Evolutionary conservation across 2,329 filamentous ascomycete genomes (phyloP).

Genomic region (Talaromyces sp.): DNA sequence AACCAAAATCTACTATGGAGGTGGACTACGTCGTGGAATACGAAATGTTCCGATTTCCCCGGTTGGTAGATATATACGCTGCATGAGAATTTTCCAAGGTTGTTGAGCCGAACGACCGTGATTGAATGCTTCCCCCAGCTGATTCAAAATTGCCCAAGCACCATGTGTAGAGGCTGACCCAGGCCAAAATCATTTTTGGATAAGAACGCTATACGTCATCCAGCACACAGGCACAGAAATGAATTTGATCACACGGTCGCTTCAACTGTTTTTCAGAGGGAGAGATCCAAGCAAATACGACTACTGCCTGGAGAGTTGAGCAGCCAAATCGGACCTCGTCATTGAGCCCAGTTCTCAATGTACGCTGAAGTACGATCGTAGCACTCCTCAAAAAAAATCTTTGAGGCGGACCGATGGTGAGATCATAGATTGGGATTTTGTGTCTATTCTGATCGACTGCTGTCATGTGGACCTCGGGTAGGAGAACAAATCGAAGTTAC

Average conservation of each 20-base stretch:
- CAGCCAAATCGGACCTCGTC: neutral
- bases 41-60: neutral
- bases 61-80: neutral
- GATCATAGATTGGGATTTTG: neutral
- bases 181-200: neutral
- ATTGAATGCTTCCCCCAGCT: no score
- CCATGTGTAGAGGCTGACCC: neutral
- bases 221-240: no score
- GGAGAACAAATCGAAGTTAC: neutral
- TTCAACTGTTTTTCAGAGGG: no score
- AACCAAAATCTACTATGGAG: neutral
- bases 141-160: neutral
- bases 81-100: no score
- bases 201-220: no score
- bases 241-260: no score
- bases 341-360: neutral
- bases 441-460: neutral
- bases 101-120: no score
- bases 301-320: slow-evolving; percentile 5
- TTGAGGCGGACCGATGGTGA: neutral
- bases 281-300: slow-evolving; percentile 16
- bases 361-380: neutral
- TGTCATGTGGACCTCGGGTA: neutral
- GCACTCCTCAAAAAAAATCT: neutral
- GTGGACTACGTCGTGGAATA: no score